Conservation (phyloP, 129 eudicot genomes). For the Centella asiatica region DNA sequence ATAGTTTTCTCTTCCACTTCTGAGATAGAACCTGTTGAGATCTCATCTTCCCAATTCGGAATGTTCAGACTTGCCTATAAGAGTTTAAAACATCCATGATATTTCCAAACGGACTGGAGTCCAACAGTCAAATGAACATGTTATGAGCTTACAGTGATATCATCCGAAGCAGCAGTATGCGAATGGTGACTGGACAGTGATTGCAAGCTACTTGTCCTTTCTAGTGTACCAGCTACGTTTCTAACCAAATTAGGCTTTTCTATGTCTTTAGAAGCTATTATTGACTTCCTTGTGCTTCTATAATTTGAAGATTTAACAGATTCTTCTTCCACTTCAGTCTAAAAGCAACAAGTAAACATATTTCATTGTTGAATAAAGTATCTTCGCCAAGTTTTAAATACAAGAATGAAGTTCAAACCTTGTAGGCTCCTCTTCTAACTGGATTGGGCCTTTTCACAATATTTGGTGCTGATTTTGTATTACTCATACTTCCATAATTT, state of each 20-base stretch:
- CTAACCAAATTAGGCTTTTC: conserved; percentile 22
- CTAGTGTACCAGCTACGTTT: conserved; percentile 14
- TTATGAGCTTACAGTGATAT: conserved; percentile 42
- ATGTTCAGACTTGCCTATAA: conserved; percentile 44
- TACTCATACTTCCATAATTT: not conserved
- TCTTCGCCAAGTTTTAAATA: not conserved
- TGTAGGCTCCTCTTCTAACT: conserved; percentile 2
- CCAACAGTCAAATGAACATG: not conserved
- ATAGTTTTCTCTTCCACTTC: conserved; percentile 90
- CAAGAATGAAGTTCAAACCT: conserved; percentile 5
- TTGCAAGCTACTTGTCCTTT: conserved; percentile 15
- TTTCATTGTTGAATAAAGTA: not conserved
- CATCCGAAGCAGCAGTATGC: conserved; percentile 29
- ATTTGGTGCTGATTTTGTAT: not conserved
- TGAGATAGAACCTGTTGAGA: conserved; percentile 55
- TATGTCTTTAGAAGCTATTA: conserved; percentile 17
- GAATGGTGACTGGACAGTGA: conserved; percentile 13
- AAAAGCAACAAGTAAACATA: not conserved
- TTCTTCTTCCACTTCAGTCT: conserved; percentile 46
- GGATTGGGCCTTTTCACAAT: not conserved
- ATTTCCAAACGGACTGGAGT: not conserved
- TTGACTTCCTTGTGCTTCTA: conserved; percentile 25
- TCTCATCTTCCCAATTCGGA: conserved; percentile 54
- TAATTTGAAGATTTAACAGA: conserved; percentile 8
- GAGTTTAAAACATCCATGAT: not conserved